Base-by-base conservation (phyloP, 371 early-diverging fungal genomes). In the Saksenaea oblongispora region DNA sequence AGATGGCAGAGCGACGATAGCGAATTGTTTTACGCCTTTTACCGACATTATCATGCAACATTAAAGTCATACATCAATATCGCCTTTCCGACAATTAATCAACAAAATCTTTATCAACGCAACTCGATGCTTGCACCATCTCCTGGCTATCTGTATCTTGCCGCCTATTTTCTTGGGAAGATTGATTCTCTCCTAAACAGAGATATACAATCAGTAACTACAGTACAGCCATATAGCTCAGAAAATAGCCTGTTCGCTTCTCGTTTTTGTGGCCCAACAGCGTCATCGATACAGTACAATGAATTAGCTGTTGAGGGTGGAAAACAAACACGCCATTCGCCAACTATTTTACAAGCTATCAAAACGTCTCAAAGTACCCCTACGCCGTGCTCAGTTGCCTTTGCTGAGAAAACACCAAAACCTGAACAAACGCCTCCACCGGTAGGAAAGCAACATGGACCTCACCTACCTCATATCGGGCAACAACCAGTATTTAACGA, bases 1-100 rank as follows among this genome's bases (percentile, higher is more conserved):
- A 77, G 82, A 62, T 82, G 87, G 87, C 78, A 80, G 53, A 83
- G 83, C 34, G 84, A 85, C 26, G 87, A 87, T 54, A 83, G 85
- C 31, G 85, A 84, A 39, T 59, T 87, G 7, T 87, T 84, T 56
- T 84, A 85, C 58, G 69, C 82, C 18, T 87, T 87, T 65, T 87
- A 84, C 60, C 73, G 79, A 14, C 80, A 82, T 44, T 87, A 87
- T 54, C 85, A 87, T 61, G 58, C 71, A 9, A 70, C 71, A 18
- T 63, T 86, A 14, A 65, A 68, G 11, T 64, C 64, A 5, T 81
- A 82, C 51, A 61, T 83, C 26, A 55, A 56, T 9, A 60, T 57
- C 5, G 69, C 67, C 2, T 51, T 72, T 24, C 67, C 71, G 18
- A 51, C 62, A 1, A 64, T 78, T 2, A 18, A 53, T 57, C 72